These are phyloP conservation scores for Penicillium sp. DNA, from an alignment of 2,329 filamentous ascomycete genomes.

Conservation along the genomic window DNA sequence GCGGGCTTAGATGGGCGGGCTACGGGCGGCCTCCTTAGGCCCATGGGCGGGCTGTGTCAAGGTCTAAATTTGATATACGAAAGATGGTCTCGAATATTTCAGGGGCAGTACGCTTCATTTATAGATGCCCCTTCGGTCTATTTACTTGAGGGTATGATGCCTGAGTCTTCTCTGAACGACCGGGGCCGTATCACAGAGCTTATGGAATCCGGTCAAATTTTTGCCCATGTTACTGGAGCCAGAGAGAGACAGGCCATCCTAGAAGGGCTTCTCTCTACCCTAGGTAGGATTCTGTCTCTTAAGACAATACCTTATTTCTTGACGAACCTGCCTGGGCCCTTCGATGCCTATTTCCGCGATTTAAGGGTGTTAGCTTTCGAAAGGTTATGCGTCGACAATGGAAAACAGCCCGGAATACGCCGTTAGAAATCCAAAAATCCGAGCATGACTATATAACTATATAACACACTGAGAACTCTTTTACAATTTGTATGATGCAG, in stretches of 20 bases:
- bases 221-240: neutral
- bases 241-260: neutral
- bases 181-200: neutral
- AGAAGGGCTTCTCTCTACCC: neutral
- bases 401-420: neutral
- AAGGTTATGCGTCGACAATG: neutral
- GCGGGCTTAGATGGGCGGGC: too few relatives aligned
- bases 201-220: neutral
- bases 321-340: constrained; percentile 2
- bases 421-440: neutral
- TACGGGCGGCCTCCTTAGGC: too few relatives aligned
- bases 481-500: neutral
- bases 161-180: neutral
- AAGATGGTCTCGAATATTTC: neutral
- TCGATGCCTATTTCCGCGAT: neutral
- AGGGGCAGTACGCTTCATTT: neutral
- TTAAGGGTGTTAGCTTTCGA: neutral
- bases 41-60: too few relatives aligned
- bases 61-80: neutral
- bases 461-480: neutral
- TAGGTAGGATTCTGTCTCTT: constrained; percentile 3
- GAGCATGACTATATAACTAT: neutral
- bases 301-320: constrained; percentile 9
- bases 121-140: neutral
- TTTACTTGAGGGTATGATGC: constrained; percentile 4